Base-by-base conservation (phyloP, 768 basidiomycete species). In the Lentinus tigrinus region DNA sequence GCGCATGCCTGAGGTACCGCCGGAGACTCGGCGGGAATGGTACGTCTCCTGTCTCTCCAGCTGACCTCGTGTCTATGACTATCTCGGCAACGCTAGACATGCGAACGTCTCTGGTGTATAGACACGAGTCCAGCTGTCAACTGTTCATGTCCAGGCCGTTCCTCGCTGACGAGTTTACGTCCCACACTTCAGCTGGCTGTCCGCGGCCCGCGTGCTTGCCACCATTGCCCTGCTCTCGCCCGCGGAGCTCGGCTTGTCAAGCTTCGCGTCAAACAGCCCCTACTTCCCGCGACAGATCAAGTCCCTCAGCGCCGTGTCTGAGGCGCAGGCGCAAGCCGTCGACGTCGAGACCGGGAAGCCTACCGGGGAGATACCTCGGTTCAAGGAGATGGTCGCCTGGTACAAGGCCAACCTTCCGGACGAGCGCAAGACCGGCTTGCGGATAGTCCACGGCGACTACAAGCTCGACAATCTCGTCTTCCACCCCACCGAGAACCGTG, bases 381-480 rank as follows among this genome's bases (percentile, higher is more conserved):
- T 89, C 70, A 75, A 84, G 46, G 85, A 88, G 62, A 72, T 97
- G 65, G 74, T 92, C 52, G 71, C 72, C 14, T 97, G 91, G 92
- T 97, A 94, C 72, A 73, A 77, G 58, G 70, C 73, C 27, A 81
- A 91, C 67, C 74, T 92, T 26, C 95, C 93, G 2, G 84, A 92
- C 65, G 93, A 95, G 73, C 75, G 69, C 61, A 85, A 85, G 69
- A 82, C 81, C 1, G 92, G 91, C 0, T 76, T 82, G 53, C 85
- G 91, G n/a, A 86, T 99, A 62, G 94, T 98, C 5, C 96, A 98
- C 69, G 96, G 96, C 26, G 96, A 99, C 72, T 98, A 92, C 71
- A 99, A 99, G 72, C 78, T 96, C n/a, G 96, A 99, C 73, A 99
- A 99, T 71, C 71, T 99, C 62, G 82, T 98, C 62, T 98, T 97